These are phyloP conservation scores for Lentinula novae-zelandiae DNA, from an alignment of 1,284 basidiomycete species.

Conservation along the genomic window DNA sequence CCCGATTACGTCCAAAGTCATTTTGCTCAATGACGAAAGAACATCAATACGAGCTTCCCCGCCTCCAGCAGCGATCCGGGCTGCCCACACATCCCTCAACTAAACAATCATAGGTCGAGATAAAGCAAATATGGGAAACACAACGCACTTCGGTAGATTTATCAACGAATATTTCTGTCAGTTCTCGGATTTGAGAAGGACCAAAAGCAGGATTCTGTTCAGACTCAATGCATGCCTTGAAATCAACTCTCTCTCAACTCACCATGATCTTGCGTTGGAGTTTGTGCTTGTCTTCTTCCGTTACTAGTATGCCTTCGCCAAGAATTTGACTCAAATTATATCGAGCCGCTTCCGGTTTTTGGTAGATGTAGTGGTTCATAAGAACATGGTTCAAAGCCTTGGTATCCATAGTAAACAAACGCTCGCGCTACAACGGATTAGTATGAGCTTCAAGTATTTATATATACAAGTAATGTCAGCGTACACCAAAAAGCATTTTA, in stretches of 20 bases:
- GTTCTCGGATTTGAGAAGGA: constrained; percentile 46
- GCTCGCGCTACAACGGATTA: constrained; percentile 27
- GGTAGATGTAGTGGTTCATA: constrained; percentile 41
- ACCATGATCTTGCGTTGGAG: constrained; percentile 46
- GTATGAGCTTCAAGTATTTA: neutral
- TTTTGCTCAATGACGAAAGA: constrained; percentile 49
- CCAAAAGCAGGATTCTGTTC: constrained; percentile 59
- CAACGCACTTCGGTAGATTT: constrained; percentile 45
- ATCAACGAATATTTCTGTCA: constrained; percentile 51
- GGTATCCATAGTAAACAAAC: constrained; percentile 43
- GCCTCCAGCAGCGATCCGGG: constrained; percentile 25
- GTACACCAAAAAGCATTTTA: constrained; percentile 42
- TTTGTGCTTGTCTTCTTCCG: constrained; percentile 41
- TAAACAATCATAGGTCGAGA: constrained; percentile 17
- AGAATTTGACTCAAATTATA: constrained; percentile 36
- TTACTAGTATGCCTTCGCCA: constrained; percentile 34
- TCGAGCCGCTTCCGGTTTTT: constrained; percentile 37
- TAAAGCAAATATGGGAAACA: neutral
- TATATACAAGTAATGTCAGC: constrained; percentile 15
- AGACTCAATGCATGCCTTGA: neutral
- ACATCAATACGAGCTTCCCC: constrained; percentile 40
- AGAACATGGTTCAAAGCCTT: constrained; percentile 50
- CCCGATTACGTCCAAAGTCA: constrained; percentile 69
- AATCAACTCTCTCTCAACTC: neutral
- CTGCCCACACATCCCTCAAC: constrained; percentile 45